A percentile compares a stretch with the other conserved stretches of the same genome.
Conservation (phyloP, 768 basidiomycete species). For the Tephrocybe rancida region DNA sequence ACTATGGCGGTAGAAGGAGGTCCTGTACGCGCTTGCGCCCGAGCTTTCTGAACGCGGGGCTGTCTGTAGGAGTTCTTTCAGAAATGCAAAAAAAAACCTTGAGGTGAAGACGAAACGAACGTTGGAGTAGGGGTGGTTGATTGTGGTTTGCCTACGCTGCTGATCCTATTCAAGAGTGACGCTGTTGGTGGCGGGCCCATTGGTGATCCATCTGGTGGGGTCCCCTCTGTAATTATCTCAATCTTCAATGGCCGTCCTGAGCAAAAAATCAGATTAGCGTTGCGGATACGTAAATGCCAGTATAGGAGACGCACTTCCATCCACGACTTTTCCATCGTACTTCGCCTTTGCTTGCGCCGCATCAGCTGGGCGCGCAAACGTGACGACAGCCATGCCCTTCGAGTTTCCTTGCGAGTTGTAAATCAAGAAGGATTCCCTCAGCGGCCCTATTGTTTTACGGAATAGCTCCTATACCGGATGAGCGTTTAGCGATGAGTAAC, state of each 20-base stretch:
- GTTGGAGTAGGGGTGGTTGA: slow-evolving; percentile 14
- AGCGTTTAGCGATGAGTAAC: neutral
- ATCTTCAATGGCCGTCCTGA: slow-evolving; percentile 70
- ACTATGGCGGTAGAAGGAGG: slow-evolving; percentile 23
- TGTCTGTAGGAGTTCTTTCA: slow-evolving; percentile 4
- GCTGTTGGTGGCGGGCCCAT: slow-evolving; percentile 22
- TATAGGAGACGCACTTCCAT: slow-evolving; percentile 48
- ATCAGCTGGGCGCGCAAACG: slow-evolving; percentile 65
- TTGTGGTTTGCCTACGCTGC: slow-evolving; percentile 1
- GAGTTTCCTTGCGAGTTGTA: slow-evolving; percentile 77
- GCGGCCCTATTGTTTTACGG: slow-evolving; percentile 73
- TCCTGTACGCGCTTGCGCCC: slow-evolving; percentile 2
- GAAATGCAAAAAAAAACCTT: neutral
- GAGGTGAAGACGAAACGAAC: slow-evolving; percentile 19
- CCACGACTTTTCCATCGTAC: slow-evolving; percentile 78
- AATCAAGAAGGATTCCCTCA: slow-evolving; percentile 70
- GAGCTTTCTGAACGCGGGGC: slow-evolving; percentile 8
- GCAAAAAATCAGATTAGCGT: neutral
- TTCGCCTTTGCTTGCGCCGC: slow-evolving; percentile 64
- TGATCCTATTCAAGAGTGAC: slow-evolving; percentile 33
- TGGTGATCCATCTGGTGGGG: slow-evolving; percentile 15
- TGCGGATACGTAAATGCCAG: neutral
- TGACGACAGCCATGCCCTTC: slow-evolving; percentile 80
- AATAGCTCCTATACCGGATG: slow-evolving; percentile 62
- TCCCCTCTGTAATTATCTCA: slow-evolving; percentile 58